These are phyloP conservation scores for Aspergillus saccharolyticus DNA, from an alignment of 495 filamentous ascomycete genomes.

Conservation along the genomic window DNA sequence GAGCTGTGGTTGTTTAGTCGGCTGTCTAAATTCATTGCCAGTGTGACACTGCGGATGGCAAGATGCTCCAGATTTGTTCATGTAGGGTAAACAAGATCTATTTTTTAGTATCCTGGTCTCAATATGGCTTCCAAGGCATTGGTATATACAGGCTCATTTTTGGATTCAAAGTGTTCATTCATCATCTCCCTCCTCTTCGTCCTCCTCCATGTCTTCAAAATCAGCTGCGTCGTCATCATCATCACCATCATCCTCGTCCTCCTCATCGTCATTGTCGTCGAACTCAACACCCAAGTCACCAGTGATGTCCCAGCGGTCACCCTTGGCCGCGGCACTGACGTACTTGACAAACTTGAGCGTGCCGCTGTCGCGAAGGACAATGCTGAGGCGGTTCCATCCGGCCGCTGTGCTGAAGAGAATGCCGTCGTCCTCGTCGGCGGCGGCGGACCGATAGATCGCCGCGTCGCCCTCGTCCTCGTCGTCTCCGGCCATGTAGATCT, in stretches of 20 bases:
- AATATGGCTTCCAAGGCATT: neutral
- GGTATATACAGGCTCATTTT: slow-evolving; percentile 5
- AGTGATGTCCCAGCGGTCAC: slow-evolving; percentile 89
- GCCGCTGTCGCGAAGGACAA: slow-evolving; percentile 84
- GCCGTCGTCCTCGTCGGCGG: slow-evolving; percentile 78
- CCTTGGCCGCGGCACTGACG: slow-evolving; percentile 71
- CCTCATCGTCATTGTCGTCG: slow-evolving; percentile 38
- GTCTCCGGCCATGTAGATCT: slow-evolving; percentile 88
- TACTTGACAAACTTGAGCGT: slow-evolving; percentile 95
- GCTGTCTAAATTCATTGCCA: too few species aligned
- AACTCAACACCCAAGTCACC: slow-evolving; percentile 53
- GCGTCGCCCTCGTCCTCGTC: slow-evolving; percentile 58
- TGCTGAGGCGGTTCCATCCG: slow-evolving; percentile 80
- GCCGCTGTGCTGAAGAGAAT: slow-evolving; percentile 86
- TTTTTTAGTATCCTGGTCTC: neutral
- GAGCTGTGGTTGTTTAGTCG: too few species aligned
- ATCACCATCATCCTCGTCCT: slow-evolving; percentile 28
- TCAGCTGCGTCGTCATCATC: slow-evolving; percentile 25
- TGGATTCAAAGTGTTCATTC: slow-evolving; percentile 8
- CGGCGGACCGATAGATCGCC: slow-evolving; percentile 74
- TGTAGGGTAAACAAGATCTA: neutral
- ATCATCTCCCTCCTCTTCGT: slow-evolving; percentile 10
- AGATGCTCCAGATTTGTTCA: too few species aligned
- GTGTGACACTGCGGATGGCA: too few species aligned
- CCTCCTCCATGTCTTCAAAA: slow-evolving; percentile 16